These are phyloP conservation scores for Aspergillus nanangensis DNA, from an alignment of 495 filamentous ascomycete species.

Conservation along the genomic window DNA sequence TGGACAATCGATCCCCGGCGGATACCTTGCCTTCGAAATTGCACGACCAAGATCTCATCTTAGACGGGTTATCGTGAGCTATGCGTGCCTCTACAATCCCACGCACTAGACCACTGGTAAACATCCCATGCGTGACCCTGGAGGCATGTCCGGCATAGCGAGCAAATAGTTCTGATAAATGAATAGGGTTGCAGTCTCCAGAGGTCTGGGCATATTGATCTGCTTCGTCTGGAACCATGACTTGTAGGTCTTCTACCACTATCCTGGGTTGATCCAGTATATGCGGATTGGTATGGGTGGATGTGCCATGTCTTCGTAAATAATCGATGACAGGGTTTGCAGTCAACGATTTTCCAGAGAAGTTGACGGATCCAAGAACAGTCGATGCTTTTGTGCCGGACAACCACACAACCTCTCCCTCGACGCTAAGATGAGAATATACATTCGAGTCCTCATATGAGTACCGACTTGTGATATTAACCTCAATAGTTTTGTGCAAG, in stretches of 20 bases:
- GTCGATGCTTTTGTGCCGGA: constrained; percentile 95
- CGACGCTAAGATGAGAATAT: constrained; percentile 87
- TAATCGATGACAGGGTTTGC: constrained; percentile 98
- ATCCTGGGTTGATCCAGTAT: too few species aligned
- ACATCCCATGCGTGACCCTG: constrained; percentile 99
- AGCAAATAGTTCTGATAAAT: constrained; percentile 94
- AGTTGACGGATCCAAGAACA: constrained; percentile 94
- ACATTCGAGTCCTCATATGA: constrained; percentile 92
- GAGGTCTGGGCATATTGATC: constrained; percentile 81
- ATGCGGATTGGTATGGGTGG: constrained; percentile 89
- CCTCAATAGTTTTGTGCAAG: constrained; percentile 86
- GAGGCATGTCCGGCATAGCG: constrained; percentile 91
- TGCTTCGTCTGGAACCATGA: constrained; percentile 95
- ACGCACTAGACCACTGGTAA: constrained; percentile 92
- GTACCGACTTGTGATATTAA: constrained; percentile 86
- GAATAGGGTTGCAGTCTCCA: constrained; percentile 97
- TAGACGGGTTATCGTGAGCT: constrained; percentile 96
- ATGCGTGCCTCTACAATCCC: constrained; percentile 99
- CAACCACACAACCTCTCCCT: constrained; percentile 89
- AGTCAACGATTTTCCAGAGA: constrained; percentile 81
- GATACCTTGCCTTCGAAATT: constrained; percentile 93
- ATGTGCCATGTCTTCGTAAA: constrained; percentile 83
- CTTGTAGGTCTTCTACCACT: constrained; percentile 77
- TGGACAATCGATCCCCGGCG: constrained; percentile 89
- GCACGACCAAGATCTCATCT: constrained; percentile 92